Evolutionary conservation across 805 yeast genomes (phyloP).

Genomic region (Wickerhamomyces sydowiorum): DNA sequence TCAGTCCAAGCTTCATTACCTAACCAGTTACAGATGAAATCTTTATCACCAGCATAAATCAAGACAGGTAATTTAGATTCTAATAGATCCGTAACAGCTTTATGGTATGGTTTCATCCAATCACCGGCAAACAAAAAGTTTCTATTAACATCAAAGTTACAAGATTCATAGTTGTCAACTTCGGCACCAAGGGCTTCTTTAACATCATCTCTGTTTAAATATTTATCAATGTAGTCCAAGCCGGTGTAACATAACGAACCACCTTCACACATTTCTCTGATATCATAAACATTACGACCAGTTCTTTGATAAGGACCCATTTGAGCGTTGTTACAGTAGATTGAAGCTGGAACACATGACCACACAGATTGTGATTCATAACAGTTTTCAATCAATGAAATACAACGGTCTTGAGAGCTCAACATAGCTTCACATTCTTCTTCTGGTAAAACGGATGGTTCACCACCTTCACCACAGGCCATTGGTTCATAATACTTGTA

Average conservation of each 20-base stretch:
- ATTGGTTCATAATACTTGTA: slow-evolving; percentile 78
- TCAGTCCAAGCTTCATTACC: slow-evolving; percentile 89
- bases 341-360: slow-evolving; percentile 86
- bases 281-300: slow-evolving; percentile 89
- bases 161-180: slow-evolving; percentile 68
- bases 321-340: slow-evolving; percentile 84
- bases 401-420: slow-evolving; percentile 69
- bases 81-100: slow-evolving; percentile 62
- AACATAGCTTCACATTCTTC: slow-evolving; percentile 74
- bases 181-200: slow-evolving; percentile 86
- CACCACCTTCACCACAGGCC: slow-evolving; percentile 95
- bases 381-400: slow-evolving; percentile 69
- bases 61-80: slow-evolving; percentile 75
- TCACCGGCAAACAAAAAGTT: slow-evolving; percentile 86
- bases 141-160: slow-evolving; percentile 73
- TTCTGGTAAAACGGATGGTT: slow-evolving; percentile 67
- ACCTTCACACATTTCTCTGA: slow-evolving; percentile 75
- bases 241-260: slow-evolving; percentile 72
- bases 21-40: slow-evolving; percentile 94
- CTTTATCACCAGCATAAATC: slow-evolving; percentile 94
- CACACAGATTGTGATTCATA: slow-evolving; percentile 69
- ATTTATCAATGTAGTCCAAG: slow-evolving; percentile 67
- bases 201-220: slow-evolving; percentile 72
- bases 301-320: slow-evolving; percentile 78
- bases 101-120: slow-evolving; percentile 87